Base-by-base conservation (phyloP, 441 rosid species). In the Omphalea diandra region DNA sequence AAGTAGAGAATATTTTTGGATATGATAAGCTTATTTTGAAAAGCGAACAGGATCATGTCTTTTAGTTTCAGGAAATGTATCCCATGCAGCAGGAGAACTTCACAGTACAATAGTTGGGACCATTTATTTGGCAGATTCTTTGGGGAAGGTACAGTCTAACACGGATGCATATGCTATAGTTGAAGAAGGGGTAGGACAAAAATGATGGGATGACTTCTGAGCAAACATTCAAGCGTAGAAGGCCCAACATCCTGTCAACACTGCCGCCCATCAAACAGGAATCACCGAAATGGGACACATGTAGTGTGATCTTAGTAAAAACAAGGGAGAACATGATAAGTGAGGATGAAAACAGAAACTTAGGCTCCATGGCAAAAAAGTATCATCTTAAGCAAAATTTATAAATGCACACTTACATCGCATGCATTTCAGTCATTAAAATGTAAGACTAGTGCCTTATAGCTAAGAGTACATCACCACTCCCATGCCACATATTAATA, bases 41-140 rank as follows among this genome's bases (percentile, higher is more conserved):
- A 56, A 55, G 29, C 38, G 46, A 70, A 56, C 59, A 67, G 76
- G 52, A 58, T 29, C 15, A 62, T 24, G 44, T 43, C n/a, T 11
- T 62, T 27, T 36, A 69, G 60, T n/a, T n/a, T n/a, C n/a, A n/a
- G n/a, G n/a, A n/a, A n/a, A n/a, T n/a, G n/a, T n/a, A n/a, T n/a
- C n/a, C n/a, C n/a, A n/a, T n/a, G n/a, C n/a, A n/a, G n/a, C n/a
- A n/a, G n/a, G n/a, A n/a, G n/a, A n/a, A n/a, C n/a, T n/a, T n/a
- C n/a, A n/a, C n/a, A n/a, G n/a, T n/a, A n/a, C n/a, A n/a, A n/a
- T n/a, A n/a, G n/a, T n/a, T n/a, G n/a, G n/a, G n/a, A n/a, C n/a
- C n/a, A n/a, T n/a, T n/a, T n/a, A n/a, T n/a, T n/a, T n/a, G n/a
- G n/a, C n/a, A n/a, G n/a, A n/a, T n/a, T n/a, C n/a, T n/a, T n/a